These are phyloP conservation scores for Penicillium psychrosexuale DNA, from an alignment of 2,329 filamentous ascomycete species.

Conservation along the genomic window DNA sequence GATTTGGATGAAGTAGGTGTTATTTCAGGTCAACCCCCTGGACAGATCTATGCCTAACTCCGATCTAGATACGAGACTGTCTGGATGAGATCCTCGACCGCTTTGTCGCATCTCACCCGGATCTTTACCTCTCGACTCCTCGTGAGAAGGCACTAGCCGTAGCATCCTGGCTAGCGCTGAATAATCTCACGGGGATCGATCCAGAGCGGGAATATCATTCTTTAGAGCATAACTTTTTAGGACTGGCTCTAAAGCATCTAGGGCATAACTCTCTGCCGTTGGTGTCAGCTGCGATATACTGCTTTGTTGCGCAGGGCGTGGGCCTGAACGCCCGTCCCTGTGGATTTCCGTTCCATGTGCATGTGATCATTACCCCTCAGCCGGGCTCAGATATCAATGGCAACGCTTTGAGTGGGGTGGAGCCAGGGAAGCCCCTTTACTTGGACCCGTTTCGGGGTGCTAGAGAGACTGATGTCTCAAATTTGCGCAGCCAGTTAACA, in stretches of 20 bases:
- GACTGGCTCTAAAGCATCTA: constrained; percentile 69
- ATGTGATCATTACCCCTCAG: constrained; percentile 69
- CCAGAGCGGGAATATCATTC: constrained; percentile 69
- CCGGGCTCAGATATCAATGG: constrained; percentile 61
- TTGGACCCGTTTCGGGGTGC: constrained; percentile 75
- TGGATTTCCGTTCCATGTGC: constrained; percentile 79
- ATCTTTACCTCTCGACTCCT: constrained; percentile 57
- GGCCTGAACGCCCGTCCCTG: constrained; percentile 75
- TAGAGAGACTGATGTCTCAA: constrained; percentile 60
- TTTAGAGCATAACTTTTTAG: constrained; percentile 83
- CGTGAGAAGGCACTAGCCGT: constrained; percentile 66
- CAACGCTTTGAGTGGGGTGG: constrained; percentile 21
- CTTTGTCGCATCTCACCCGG: constrained; percentile 54
- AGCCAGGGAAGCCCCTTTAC: constrained; percentile 61
- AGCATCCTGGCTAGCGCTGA: constrained; percentile 64
- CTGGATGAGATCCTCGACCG: constrained; percentile 62
- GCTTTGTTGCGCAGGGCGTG: constrained; percentile 69
- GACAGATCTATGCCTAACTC: constrained; percentile 10
- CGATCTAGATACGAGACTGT: constrained; percentile 56
- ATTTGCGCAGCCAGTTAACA: constrained; percentile 60
- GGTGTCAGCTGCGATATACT: constrained; percentile 84
- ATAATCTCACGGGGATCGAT: constrained; percentile 69
- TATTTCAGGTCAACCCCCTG: background rate
- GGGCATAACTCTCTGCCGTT: constrained; percentile 79
- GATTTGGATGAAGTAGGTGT: constrained; percentile 67